Conservation (phyloP, 1,284 basidiomycete genomes). For the Puccinia polysora region DNA sequence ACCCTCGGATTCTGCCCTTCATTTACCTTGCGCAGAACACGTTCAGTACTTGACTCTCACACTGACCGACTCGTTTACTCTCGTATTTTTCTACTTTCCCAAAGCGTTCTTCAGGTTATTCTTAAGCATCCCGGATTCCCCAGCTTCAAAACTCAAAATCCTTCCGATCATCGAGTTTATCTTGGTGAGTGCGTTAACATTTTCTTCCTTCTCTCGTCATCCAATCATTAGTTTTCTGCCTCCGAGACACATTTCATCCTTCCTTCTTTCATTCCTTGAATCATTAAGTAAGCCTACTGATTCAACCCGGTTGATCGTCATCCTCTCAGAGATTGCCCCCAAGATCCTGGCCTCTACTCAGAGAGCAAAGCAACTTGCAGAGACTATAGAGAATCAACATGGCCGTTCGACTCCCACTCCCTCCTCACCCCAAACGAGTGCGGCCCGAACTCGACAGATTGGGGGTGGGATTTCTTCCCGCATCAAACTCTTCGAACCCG, state of each 20-base stretch:
- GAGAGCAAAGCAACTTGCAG: slow-evolving; percentile 18
- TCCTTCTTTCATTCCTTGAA: not conserved
- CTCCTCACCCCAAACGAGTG: not conserved
- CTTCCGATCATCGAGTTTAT: slow-evolving; percentile 35
- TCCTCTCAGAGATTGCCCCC: slow-evolving; percentile 28
- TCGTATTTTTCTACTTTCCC: not conserved
- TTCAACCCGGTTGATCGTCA: not conserved
- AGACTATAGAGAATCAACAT: slow-evolving; percentile 6
- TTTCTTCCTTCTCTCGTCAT: slow-evolving; percentile 2
- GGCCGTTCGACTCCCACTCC: not conserved
- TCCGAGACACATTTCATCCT: not conserved
- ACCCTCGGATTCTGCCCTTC: not conserved
- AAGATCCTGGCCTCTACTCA: slow-evolving; percentile 32
- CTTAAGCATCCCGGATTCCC: slow-evolving; percentile 33
- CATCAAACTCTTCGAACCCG: slow-evolving; percentile 25
- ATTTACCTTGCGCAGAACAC: slow-evolving; percentile 55
- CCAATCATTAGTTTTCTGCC: not conserved
- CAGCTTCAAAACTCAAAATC: slow-evolving; percentile 10
- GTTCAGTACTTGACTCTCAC: too few relatives aligned
- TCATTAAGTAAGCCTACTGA: not conserved
- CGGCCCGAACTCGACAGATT: not conserved
- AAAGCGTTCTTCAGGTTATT: slow-evolving; percentile 35
- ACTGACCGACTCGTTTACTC: slow-evolving; percentile 59
- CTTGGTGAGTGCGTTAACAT: slow-evolving; percentile 40
- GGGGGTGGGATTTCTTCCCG: slow-evolving; percentile 26